These are phyloP conservation scores for Cercophora scortea DNA, from an alignment of 495 filamentous ascomycete genomes.

Conservation along the genomic window DNA sequence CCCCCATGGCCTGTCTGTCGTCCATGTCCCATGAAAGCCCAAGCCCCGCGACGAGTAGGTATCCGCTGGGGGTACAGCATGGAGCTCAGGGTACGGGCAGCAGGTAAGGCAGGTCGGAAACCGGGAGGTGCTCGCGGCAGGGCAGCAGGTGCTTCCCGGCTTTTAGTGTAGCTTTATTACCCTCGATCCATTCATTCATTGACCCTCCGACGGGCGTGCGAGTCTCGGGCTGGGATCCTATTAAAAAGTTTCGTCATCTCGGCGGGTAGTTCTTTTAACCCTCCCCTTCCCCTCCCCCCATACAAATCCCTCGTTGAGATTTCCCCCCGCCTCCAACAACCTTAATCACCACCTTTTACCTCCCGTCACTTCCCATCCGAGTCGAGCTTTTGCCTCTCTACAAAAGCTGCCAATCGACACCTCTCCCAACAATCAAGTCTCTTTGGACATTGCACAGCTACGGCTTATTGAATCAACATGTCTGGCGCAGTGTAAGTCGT, in stretches of 20 bases:
- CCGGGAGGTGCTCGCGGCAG: no score
- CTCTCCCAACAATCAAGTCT: constrained; percentile 1
- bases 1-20: no score
- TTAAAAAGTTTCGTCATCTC: constrained; percentile 30
- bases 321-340: constrained; percentile 6
- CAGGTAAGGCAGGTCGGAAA: constrained; percentile 2
- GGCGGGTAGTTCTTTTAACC: not conserved
- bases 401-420: constrained; percentile 4
- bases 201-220: constrained; percentile 21
- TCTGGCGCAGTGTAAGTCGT: constrained; percentile 48
- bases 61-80: constrained; percentile 5
- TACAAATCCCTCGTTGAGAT: constrained; percentile 17
- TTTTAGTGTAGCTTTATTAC: not conserved
- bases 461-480: constrained; percentile 25
- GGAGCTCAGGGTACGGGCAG: constrained; percentile 2
- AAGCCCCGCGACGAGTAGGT: constrained; percentile 15
- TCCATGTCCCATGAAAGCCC: no score
- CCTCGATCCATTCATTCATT: not conserved
- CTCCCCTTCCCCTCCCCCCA: constrained; percentile 13
- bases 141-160: not conserved
- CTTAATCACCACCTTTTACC: constrained; percentile 1
- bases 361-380: not conserved
- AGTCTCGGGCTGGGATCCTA: constrained; percentile 6
- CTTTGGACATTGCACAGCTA: constrained; percentile 3
- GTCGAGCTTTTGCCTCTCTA: not conserved